phyloP scores from a whole-genome alignment of 352 stramenopile species.

The Globisporangium cylindrosporum region DNA sequence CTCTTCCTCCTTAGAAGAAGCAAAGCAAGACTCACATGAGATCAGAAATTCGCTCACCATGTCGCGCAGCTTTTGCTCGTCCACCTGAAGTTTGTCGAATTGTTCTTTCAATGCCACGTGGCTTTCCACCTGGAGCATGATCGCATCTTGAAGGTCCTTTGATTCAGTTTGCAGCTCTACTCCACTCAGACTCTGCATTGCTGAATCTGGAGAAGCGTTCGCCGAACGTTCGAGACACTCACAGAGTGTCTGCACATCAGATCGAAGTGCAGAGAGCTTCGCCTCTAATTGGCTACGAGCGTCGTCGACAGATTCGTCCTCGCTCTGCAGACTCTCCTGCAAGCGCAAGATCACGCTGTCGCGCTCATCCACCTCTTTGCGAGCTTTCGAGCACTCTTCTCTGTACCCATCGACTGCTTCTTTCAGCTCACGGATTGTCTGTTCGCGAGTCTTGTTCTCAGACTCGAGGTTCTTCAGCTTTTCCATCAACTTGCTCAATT shows the following conservation, averaged over 20 bases:
- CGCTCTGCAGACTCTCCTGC: slow-evolving; percentile 19
- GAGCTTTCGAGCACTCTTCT: background rate
- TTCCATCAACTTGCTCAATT: slow-evolving; percentile 7
- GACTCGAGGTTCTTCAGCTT: slow-evolving; percentile 1
- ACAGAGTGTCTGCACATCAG: slow-evolving; percentile 6
- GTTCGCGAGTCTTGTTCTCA: background rate
- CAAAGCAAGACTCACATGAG: background rate
- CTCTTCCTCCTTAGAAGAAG: background rate
- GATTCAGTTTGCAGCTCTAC: background rate
- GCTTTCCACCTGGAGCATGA: slow-evolving; percentile 10
- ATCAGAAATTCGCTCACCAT: slow-evolving; percentile 1
- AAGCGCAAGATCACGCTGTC: slow-evolving; percentile 13
- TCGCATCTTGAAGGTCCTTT: slow-evolving; percentile 7
- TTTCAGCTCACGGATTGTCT: slow-evolving; percentile 13
- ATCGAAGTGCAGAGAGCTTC: background rate
- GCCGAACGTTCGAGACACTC: background rate
- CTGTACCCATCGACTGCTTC: slow-evolving; percentile 12
- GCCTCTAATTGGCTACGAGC: slow-evolving; percentile 1
- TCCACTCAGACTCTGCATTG: background rate
- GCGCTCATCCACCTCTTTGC: background rate
- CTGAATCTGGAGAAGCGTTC: background rate
- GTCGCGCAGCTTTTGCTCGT: slow-evolving; percentile 4
- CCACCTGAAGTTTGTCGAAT: background rate
- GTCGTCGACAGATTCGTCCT: slow-evolving; percentile 15
- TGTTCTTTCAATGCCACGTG: background rate